Base-by-base conservation (phyloP, 805 yeast genomes). In the Debaryomyces hansenii region DNA sequence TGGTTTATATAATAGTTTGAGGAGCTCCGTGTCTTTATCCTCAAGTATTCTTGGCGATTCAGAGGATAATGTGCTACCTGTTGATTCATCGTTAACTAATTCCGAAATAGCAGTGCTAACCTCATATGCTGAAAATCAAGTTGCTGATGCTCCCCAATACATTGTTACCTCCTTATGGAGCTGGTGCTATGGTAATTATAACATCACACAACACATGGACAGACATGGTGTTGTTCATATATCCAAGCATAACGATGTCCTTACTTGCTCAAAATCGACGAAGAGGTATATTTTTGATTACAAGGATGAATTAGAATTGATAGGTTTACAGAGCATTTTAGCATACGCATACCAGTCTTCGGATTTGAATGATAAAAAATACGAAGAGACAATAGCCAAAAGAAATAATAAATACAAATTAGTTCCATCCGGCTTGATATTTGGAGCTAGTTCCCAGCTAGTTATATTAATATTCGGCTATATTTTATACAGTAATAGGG, bases 1-100 rank as follows among this genome's bases (percentile, higher is more conserved):
- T 15, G 87, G 87, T 1, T 59, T 83, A 7, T 82, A 79, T 53
- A 59, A 70, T 20, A 66, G 76, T 4, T 59, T 78, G 44, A 59
- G 79, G 39, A 56, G 52, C 15, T 57, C 69, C 11, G 71, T 67
- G 10, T 44, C 64, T n/a, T 48, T 61, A 18, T 43, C 55, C 14
- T 49, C 60, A 14, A 51, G 52, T 15, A 46, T 50, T 20, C 52
- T 55, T 11, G 52, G 53, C 11, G 54, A 58, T 31, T 48, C 53
- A 4, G 59, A 57, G 21, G 58, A 58, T 1, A 53, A 60, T 12
- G 52, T 50, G 4, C 47, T 54, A 14, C 68, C 70, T 3, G 49
- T 60, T 4, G 74, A 66, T 44, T 47, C 58, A 14, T 54, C 67
- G 4, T 57, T 78, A 18, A 77, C 84, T 2, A 75, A 80, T 39